phyloP scores from a whole-genome alignment of 2,329 filamentous ascomycete species.

The Colletotrichum zoysiae region DNA sequence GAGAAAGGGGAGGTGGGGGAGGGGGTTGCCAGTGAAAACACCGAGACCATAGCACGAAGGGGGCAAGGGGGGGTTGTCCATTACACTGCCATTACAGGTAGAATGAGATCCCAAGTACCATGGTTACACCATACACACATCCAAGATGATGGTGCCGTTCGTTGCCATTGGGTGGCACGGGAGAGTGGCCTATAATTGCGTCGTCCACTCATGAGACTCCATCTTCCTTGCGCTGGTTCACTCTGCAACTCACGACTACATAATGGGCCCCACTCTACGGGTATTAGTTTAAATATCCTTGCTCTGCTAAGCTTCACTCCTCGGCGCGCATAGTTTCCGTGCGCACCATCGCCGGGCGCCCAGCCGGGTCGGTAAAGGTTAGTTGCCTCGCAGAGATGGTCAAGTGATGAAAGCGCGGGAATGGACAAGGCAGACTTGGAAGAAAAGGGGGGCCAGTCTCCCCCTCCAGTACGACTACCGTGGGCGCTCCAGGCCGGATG shows the following conservation, averaged over 20 bases:
- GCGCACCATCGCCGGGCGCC: neutral
- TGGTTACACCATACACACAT: neutral
- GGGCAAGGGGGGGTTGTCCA: slow-evolving; percentile 4
- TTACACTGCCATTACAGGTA: neutral
- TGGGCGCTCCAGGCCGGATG: slow-evolving; percentile 12
- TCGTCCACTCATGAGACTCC: neutral
- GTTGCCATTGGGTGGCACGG: neutral
- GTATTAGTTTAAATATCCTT: neutral
- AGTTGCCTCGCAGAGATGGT: neutral
- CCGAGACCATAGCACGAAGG: neutral
- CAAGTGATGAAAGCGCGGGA: neutral
- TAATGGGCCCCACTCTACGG: neutral
- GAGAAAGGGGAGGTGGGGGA: neutral
- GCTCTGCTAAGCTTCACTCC: neutral
- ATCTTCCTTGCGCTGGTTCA: neutral
- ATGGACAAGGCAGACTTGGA: neutral
- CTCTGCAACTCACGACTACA: no score
- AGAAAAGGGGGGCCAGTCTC: no score
- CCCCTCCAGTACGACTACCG: neutral
- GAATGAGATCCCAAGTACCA: slow-evolving; percentile 14
- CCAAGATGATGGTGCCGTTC: neutral
- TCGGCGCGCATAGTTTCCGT: neutral
- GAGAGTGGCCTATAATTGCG: neutral
- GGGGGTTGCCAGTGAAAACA: neutral
- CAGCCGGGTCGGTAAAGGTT: no score